Evolutionary conservation across 768 basidiomycete genomes (phyloP).

Genomic region (Rhodotorula babjevae): DNA sequence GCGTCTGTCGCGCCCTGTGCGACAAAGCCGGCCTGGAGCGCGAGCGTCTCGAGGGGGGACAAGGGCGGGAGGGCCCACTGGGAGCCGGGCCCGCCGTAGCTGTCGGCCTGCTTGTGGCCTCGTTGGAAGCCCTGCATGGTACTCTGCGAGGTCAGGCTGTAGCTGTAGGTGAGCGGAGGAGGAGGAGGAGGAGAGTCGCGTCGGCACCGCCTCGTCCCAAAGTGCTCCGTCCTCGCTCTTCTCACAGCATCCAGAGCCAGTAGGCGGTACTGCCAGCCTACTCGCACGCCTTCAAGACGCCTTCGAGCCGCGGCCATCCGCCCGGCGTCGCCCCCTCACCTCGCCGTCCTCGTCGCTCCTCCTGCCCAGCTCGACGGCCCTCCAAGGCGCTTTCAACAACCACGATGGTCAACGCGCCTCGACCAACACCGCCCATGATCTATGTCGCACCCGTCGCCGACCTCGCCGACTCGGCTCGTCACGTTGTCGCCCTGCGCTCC

Average conservation of each 20-base stretch:
- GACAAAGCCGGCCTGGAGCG: slow-evolving; percentile 27
- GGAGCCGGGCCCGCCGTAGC: not conserved
- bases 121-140: slow-evolving; percentile 8
- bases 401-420: not conserved
- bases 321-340: too few relatives aligned
- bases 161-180: too few relatives aligned
- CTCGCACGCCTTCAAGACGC: too few relatives aligned
- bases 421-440: not conserved
- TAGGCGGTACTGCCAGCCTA: too few relatives aligned
- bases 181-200: too few relatives aligned
- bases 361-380: not conserved
- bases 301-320: too few relatives aligned
- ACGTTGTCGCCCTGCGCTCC: slow-evolving; percentile 17
- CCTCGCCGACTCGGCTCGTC: slow-evolving; percentile 13
- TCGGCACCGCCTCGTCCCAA: too few relatives aligned
- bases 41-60: slow-evolving; percentile 16
- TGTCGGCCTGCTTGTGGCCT: slow-evolving; percentile 29
- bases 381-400: too few relatives aligned
- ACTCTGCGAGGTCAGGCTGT: too few relatives aligned
- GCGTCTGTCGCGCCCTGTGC: slow-evolving; percentile 14
- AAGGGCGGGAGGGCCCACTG: slow-evolving; percentile 22
- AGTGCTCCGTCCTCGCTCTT: too few relatives aligned
- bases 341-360: not conserved
- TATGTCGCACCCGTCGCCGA: not conserved
- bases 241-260: too few relatives aligned